Evolutionary conservation across 1,284 basidiomycete genomes (phyloP).

Genomic region (Stygiomarasmius scandens): DNA sequence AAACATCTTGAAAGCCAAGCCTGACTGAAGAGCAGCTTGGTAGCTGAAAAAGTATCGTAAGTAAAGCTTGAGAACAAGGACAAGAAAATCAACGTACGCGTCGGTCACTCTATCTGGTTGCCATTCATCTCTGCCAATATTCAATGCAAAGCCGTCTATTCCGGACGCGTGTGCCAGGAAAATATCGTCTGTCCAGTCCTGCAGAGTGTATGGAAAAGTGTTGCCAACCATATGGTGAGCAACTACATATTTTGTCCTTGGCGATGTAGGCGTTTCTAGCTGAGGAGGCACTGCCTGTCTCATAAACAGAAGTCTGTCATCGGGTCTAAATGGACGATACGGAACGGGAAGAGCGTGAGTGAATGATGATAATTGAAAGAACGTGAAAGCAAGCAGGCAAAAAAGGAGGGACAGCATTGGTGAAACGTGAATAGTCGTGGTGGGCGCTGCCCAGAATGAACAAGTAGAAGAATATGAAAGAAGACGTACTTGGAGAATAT

Average conservation of each 20-base stretch:
- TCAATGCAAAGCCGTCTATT: slow-evolving; percentile 71
- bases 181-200: slow-evolving; percentile 63
- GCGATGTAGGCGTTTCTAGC: no score
- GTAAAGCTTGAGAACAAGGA: slow-evolving; percentile 1
- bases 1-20: slow-evolving; percentile 74
- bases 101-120: slow-evolving; percentile 62
- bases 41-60: slow-evolving; percentile 36
- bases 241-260: slow-evolving; percentile 53
- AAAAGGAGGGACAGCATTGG: no score
- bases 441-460: no score
- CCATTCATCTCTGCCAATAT: slow-evolving; percentile 70
- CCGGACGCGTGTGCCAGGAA: slow-evolving; percentile 57
- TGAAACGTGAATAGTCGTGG: no score
- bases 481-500: no score
- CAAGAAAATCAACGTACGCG: slow-evolving; percentile 51
- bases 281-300: no score
- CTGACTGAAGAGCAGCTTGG: slow-evolving; percentile 56
- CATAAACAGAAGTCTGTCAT: no score
- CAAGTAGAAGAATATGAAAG: no score
- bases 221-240: slow-evolving; percentile 75
- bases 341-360: background rate
- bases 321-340: background rate
- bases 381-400: no score
- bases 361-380: background rate
- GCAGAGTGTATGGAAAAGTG: slow-evolving; percentile 59